Percentiles rank a stretch among this genome's conserved stretches.
Conservation (phyloP, 495 filamentous ascomycete species). For the Penicillium paradoxum region DNA sequence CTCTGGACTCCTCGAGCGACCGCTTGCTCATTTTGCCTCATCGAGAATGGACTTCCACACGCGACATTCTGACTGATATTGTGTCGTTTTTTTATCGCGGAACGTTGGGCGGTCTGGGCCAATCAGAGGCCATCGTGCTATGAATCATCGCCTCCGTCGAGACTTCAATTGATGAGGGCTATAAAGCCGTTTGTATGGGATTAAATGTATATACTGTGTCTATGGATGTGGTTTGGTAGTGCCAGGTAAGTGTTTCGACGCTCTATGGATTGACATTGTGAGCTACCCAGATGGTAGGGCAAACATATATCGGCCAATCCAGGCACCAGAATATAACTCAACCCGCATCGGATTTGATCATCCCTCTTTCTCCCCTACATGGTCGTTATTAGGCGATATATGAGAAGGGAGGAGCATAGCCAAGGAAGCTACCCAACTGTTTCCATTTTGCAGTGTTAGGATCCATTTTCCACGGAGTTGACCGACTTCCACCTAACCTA, state of each 20-base stretch:
- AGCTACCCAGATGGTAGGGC: too few relatives aligned
- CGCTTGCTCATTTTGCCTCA: conserved; percentile 48
- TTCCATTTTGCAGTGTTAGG: neutral
- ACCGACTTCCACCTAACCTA: neutral
- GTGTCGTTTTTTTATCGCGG: conserved; percentile 16
- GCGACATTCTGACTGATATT: conserved; percentile 7
- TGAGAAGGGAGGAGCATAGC: too few relatives aligned
- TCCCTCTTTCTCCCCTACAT: too few relatives aligned
- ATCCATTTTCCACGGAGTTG: neutral
- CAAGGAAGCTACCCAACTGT: too few relatives aligned
- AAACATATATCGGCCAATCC: too few relatives aligned
- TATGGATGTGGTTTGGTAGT: too few relatives aligned
- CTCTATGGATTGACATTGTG: too few relatives aligned
- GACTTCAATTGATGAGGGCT: neutral
- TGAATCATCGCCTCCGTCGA: conserved; percentile 10
- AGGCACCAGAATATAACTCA: too few relatives aligned
- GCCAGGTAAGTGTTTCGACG: too few relatives aligned
- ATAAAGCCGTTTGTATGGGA: neutral
- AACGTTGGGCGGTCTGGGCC: conserved; percentile 3
- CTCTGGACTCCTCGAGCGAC: conserved; percentile 36
- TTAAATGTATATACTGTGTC: neutral
- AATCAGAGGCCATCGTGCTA: conserved; percentile 13
- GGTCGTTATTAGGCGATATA: too few relatives aligned
- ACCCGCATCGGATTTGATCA: too few relatives aligned
- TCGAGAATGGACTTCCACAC: conserved; percentile 3